phyloP scores from a whole-genome alignment of 768 basidiomycete species.

The Suillus placidus region DNA sequence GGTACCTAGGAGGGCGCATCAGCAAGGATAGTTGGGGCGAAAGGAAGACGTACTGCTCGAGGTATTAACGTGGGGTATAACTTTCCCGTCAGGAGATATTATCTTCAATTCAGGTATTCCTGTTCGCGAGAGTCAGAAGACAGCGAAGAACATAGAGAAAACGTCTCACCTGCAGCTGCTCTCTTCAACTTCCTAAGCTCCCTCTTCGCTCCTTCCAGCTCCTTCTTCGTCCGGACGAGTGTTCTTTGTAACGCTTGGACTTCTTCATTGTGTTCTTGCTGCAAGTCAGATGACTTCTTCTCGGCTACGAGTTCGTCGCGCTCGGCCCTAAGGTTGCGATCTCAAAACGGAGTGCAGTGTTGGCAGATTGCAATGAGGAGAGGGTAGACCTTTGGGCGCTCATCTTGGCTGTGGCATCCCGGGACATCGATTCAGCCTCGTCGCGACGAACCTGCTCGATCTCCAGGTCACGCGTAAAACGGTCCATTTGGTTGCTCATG shows the following conservation, averaged over 20 bases:
- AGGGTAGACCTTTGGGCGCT: neutral
- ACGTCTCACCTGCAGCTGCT: neutral
- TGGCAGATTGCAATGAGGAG: neutral
- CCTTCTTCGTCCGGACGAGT: neutral
- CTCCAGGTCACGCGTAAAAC: neutral
- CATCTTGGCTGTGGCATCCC: conserved; percentile 2
- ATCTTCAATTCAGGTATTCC: neutral
- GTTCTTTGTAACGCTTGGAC: neutral
- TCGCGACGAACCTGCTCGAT: conserved; percentile 1
- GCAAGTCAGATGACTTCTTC: neutral
- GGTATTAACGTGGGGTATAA: neutral
- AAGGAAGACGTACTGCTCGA: neutral
- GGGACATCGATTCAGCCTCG: neutral
- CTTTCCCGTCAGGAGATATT: neutral
- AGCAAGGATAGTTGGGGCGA: neutral
- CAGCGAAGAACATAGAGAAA: neutral
- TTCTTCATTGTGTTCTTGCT: neutral
- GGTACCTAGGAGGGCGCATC: neutral
- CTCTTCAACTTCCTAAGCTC: conserved; percentile 1
- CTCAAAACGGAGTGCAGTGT: neutral
- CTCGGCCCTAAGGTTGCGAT: neutral
- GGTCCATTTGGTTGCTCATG: neutral
- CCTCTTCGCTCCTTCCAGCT: neutral
- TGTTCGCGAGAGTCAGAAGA: neutral
- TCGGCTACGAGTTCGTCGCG: neutral